Conservation (phyloP, 768 basidiomycete genomes). For the Suillus plorans region DNA sequence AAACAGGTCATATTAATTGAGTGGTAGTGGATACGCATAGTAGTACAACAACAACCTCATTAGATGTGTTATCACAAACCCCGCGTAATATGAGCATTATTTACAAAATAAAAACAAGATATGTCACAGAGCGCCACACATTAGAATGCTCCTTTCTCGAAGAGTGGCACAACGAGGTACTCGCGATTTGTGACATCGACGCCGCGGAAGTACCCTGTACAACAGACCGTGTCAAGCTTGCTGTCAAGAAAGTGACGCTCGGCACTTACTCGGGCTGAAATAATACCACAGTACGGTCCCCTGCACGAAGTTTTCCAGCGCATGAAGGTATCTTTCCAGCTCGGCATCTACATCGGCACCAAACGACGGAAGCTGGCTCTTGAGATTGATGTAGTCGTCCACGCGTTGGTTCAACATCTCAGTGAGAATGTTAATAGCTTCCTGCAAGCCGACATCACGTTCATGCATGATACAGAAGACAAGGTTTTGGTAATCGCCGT, state of each 20-base stretch:
- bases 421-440: slow-evolving; percentile 36
- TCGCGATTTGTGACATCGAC: slow-evolving; percentile 31
- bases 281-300: slow-evolving; percentile 42
- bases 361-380: slow-evolving; percentile 34
- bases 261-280: slow-evolving; percentile 35
- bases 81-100: slow-evolving; percentile 15
- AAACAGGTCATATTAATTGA: neutral
- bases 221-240: slow-evolving; percentile 11
- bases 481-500: slow-evolving; percentile 40
- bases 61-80: slow-evolving; percentile 13
- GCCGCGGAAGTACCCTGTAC: slow-evolving; percentile 33
- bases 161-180: slow-evolving; percentile 30
- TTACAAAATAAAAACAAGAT: slow-evolving; percentile 21
- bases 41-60: slow-evolving; percentile 14
- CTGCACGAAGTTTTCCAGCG: slow-evolving; percentile 38
- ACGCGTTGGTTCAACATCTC: slow-evolving; percentile 37
- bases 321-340: slow-evolving; percentile 31
- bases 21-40: slow-evolving; percentile 4
- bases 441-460: slow-evolving; percentile 31
- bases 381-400: slow-evolving; percentile 32
- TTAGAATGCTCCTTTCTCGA: slow-evolving; percentile 26
- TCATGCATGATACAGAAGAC: slow-evolving; percentile 41
- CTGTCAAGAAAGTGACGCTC: slow-evolving; percentile 4
- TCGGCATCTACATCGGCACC: slow-evolving; percentile 35
- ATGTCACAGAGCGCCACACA: slow-evolving; percentile 4